Percentiles rank a stretch among this genome's conserved stretches.
Evolutionary conservation across 2,329 filamentous ascomycete genomes (phyloP).

Genomic region (Nannizziopsis arthrosporioides): DNA sequence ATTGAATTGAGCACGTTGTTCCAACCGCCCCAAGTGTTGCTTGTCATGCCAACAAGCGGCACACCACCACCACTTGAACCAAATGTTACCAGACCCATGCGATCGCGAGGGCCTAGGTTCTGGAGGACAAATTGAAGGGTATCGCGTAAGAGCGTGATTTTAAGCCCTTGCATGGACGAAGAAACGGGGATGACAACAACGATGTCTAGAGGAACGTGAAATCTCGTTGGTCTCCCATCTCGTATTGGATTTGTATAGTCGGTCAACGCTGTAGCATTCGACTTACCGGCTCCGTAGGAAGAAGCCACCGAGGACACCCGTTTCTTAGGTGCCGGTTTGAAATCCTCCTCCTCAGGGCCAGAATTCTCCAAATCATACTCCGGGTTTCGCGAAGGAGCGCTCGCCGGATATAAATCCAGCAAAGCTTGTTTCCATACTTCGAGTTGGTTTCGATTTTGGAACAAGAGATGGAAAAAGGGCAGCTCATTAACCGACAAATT

Average conservation of each 20-base stretch:
- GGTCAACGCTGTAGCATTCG: constrained; percentile 75
- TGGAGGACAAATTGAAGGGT: constrained; percentile 84
- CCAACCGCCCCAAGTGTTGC: constrained; percentile 90
- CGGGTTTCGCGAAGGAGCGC: constrained; percentile 49
- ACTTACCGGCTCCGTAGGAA: constrained; percentile 68
- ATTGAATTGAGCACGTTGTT: constrained; percentile 73
- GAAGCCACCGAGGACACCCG: constrained; percentile 74
- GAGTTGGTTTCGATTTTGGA: constrained; percentile 69
- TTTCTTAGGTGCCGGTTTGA: constrained; percentile 50
- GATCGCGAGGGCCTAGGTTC: constrained; percentile 79
- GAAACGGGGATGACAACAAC: constrained; percentile 96
- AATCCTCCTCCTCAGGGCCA: constrained; percentile 81
- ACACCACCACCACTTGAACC: constrained; percentile 88
- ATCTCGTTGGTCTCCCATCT: constrained; percentile 39
- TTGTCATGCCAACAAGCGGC: constrained; percentile 95
- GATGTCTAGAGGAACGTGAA: constrained; percentile 87
- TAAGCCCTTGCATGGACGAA: constrained; percentile 98
- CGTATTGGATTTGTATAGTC: constrained; percentile 69
- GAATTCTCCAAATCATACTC: constrained; percentile 72
- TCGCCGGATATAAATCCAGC: constrained; percentile 65
- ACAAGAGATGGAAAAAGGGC: constrained; percentile 86
- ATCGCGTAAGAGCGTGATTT: constrained; percentile 88
- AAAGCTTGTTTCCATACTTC: constrained; percentile 85
- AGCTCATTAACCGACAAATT: constrained; percentile 85
- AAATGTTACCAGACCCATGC: constrained; percentile 95